Evolutionary conservation across 1,284 basidiomycete genomes (phyloP), one percentile per base, ranked within the genome.

Genomic region (Cutaneotrichosporon arboriforme): DNA sequence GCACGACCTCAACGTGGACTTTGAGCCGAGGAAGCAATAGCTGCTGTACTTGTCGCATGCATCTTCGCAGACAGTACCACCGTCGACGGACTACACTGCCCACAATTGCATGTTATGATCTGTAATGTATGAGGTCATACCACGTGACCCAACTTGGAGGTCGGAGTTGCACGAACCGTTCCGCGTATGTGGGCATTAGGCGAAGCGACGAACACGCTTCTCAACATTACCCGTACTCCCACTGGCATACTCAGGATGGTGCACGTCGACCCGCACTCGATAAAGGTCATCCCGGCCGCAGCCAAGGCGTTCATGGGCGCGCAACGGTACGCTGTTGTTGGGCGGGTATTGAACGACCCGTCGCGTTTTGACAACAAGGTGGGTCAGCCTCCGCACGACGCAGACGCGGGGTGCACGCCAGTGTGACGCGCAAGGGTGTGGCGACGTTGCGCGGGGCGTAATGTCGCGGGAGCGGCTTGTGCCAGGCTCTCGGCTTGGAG

Each of bases 301-400:
- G 67, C 69, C 56, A 64, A 65, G 58, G 50, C 54, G 45, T 73
- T 73, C 59, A 62, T 73, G 47, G 40, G 46, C 33, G 68, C 71
- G 9, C 54, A 65, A 49, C 56, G 61, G 31, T 73, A 63, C 52
- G 69, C 68, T 14, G 70, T 73, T 26, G 65, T 72, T 21, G 71
- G 71, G 10, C 59, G 66, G 5, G 61, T 68, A 22, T 42, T 72
- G 34, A 63, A 58, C 22, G 70, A 73, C 60, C 63, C 61, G 4
- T 50, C 60, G 2, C 46, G 62, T 31, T 73, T 60, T 41, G 71
- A 72, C 54, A 63, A 70, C 60, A 73, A 71, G 64, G 71, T 70
- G 40, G 37, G 65, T 55, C 7, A 31, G 26, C 26, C 26, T 5
- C 10, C 10, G 8, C 31, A 39, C 41, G 31, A 2, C 17, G 42